Base-by-base conservation (phyloP, 352 stramenopile species). In the Globisporangium orthogonon region DNA sequence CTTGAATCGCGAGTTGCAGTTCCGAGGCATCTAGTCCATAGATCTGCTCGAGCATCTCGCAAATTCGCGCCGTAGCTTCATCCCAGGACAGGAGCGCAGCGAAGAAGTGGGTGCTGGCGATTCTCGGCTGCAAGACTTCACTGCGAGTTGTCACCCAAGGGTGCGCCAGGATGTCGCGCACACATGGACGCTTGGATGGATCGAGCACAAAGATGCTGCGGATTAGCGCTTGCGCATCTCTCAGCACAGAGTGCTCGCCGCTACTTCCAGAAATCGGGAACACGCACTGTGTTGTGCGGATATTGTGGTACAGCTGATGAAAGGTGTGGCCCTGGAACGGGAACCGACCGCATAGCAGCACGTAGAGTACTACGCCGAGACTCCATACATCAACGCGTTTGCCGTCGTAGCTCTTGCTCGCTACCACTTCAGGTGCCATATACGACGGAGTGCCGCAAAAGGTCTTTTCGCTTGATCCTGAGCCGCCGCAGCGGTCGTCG, bases 241-340 rank as follows among this genome's bases (percentile, higher is more conserved):
- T 40, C 0, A 75, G 84, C 4, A 89, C 52, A 23, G 13, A 10
- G 11, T n/a, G n/a, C n/a, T n/a, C n/a, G n/a, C n/a, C n/a, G n/a
- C n/a, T n/a, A n/a, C n/a, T n/a, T n/a, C n/a, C n/a, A n/a, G n/a
- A n/a, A n/a, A 18, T 11, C 6, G n/a, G 54, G 40, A 77, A 65
- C 17, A 52, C 23, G 28, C 65, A 53, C 40, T 33, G 40, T 4
- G 56, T 48, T 1, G 29, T 59, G 13, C 68, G 63, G 46, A 77
- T 77, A 10, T 67, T 71, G 46, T 70, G 59, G 59, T 79, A 77
- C 10, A 82, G 53, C 11, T 82, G 67, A 11, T 70, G 63, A 33
- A 87, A 56, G n/a, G 73, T 91, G 10, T 50, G 33, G 15, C 63
- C 69, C 59, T 98, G 97, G 67, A 98, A 98, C n/a, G 75, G 75